Evolutionary conservation across 2,329 filamentous ascomycete genomes (phyloP), one percentile per base, ranked within the genome.

Genomic region (Sclerotinia subarctica): DNA sequence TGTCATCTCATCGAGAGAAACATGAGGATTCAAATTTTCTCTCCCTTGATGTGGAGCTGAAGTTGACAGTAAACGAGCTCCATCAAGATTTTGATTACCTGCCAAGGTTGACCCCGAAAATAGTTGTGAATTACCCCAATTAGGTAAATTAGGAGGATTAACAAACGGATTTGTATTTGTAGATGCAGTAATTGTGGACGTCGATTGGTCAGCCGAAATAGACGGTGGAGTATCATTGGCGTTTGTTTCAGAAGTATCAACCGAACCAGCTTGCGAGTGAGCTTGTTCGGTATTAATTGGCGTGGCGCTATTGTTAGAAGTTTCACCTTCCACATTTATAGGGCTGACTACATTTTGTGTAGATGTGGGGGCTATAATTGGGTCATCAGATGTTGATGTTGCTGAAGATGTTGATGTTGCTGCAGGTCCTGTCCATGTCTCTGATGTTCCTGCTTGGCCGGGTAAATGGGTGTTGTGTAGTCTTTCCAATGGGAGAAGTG

Each of bases 401-500:
- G 67, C 69, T 71, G 71, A n/a, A 67, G 68, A 69, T 70, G 64
- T 70, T 69, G 64, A 54, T 63, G 57, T 67, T 70, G 67, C 69
- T 71, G 71, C 68, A 71, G 71, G 66, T 68, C 69, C 69, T 64
- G 70, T 54, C 11, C 65, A 62, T 62, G 54, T 70, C 46, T 46
- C 70, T 58, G 62, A 32, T n/a, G 47, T 13, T 6, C 56, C 65
- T 44, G 58, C 66, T 51, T 53, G 57, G 8, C 35, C 38, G 2
- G 66, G 17, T 47, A 24, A 29, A 35, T 70, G 29, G 65, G 65
- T 53, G 42, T 72, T 67, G 65, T 76, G 75, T 38, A 78, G 66
- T 69, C 85, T 82, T 71, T 88, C 84, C 2, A 90, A 80, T 32
- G 88, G 88, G 57, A 90, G 78, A 51, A 90, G 77, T 29, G 86